Evolutionary conservation across 75 land plant genomes (phyloP), one percentile per base, ranked within the genome.

Genomic region (Selaginella tamariscina): DNA sequence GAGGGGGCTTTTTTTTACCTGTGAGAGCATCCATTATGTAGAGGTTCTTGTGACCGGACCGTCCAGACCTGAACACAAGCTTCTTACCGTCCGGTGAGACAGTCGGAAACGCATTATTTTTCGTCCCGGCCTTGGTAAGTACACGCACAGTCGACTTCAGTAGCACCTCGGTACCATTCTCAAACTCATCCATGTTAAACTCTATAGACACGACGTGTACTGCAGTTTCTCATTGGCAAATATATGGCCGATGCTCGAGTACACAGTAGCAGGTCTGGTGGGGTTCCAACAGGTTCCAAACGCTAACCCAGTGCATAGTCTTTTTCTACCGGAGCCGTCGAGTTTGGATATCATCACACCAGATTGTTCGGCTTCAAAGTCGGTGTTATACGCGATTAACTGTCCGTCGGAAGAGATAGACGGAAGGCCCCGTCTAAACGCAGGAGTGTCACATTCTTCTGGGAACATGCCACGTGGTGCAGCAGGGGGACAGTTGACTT

Each of bases 1-100:
- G n/a, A n/a, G n/a, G n/a, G n/a, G n/a, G n/a, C n/a, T n/a, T n/a
- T n/a, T n/a, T n/a, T n/a, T 93, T 88, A 11, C 96, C 96, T 1
- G 77, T 74, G 31, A 70, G 64, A 5, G 91, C 86, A 69, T 90
- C 96, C 99, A 94, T 90, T 20, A 94, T 81, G 76, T 90, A 94
- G 32, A 93, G 39, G 70, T 93, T 93, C 77, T 89, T 89, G 70
- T 81, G 71, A 28, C 98, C 95, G 22, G 91, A 78, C 27, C 98
- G 75, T 0, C 96, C 87, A 0, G 98, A 93, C 32, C 98, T 73
- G 72, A 93, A 89, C 2, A 89, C 98, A 1, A 93, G 31, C 29
- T 31, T 83, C 32, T 82, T 89, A 62, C 98, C 98, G 66, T 93
- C 98, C 21, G 98, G 96, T 1, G 98, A 93, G 27, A 84, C 78